Conservation (phyloP, 805 yeast species). For the Hanseniaspora osmophila region DNA sequence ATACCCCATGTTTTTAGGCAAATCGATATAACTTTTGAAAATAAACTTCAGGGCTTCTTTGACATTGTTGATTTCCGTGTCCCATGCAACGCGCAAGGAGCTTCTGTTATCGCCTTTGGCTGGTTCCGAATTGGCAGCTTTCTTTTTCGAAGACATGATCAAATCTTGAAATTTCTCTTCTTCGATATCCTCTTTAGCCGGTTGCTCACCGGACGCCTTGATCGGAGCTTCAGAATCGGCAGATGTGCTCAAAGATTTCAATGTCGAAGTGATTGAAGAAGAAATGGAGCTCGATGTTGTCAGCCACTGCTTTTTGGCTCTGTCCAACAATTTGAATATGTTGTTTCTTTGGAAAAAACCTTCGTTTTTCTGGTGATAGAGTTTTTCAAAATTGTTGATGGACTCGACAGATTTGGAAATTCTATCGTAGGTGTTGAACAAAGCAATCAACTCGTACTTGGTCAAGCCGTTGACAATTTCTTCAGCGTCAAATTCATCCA, state of each 20-base stretch:
- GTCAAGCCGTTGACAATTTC: slow-evolving; percentile 45
- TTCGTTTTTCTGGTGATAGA: slow-evolving; percentile 29
- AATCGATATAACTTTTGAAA: slow-evolving; percentile 44
- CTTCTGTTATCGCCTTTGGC: neutral
- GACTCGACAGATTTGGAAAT: slow-evolving; percentile 72
- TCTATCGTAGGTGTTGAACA: slow-evolving; percentile 85
- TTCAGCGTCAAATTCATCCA: slow-evolving; percentile 32
- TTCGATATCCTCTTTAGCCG: too few species aligned
- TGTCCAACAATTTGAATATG: slow-evolving; percentile 18
- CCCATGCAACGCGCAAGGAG: slow-evolving; percentile 8
- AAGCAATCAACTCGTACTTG: slow-evolving; percentile 76
- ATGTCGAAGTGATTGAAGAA: neutral
- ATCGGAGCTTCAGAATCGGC: slow-evolving; percentile 1
- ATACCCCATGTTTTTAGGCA: slow-evolving; percentile 52
- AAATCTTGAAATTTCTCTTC: too few species aligned
- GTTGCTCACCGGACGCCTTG: too few species aligned
- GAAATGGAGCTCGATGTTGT: slow-evolving; percentile 1
- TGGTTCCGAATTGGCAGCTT: neutral
- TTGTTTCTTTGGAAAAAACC: slow-evolving; percentile 19
- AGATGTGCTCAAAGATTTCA: slow-evolving; percentile 5
- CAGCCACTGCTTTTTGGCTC: slow-evolving; percentile 16
- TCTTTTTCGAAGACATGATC: neutral
- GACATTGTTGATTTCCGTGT: slow-evolving; percentile 36
- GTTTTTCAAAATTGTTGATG: slow-evolving; percentile 50
- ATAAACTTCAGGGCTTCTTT: slow-evolving; percentile 52